Base-by-base conservation (phyloP, 768 basidiomycete species). In the Dioszegia aurantiaca region DNA sequence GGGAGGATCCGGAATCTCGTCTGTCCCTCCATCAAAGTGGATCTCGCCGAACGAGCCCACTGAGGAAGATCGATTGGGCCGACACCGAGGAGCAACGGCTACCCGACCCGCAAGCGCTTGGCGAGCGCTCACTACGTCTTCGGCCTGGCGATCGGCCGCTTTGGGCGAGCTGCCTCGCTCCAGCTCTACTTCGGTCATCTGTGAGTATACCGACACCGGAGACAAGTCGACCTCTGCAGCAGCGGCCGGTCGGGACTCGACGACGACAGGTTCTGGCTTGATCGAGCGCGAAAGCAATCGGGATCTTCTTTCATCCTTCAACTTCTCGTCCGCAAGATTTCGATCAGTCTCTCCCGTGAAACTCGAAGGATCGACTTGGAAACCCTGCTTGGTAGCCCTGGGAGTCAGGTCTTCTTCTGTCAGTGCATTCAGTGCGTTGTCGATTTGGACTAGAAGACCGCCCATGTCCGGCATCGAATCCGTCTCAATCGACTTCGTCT, bases 1-100 rank as follows among this genome's bases (percentile, higher is more conserved):
- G 3, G 48, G 48, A 2, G 19, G n/a, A 6, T 53, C 51, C 11
- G 21, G 36, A 1, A 53, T n/a, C 6, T 19, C 19, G 19, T 21
- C 37, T 16, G 12, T 41, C 4, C 3, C 23, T 10, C 37, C 51
- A 28, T 53, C 51, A 24, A 53, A 53, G 23, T 37, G 51, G 36
- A 53, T 53, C 23, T 40, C 51, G 1, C 37, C 51, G 51, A 26
- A 40, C 36, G 51, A 53, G 19, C 51, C 37, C 12, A 40, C 24
- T 3, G 51, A 53, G 6, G 51, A 53, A 1, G 51, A 53, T 11
- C 48, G 48, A 8, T 36, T 14, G 17, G 30, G 3, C n/a, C 27
- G 24, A 10, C n/a, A n/a, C n/a, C n/a, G n/a, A n/a, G n/a, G n/a
- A n/a, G n/a, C 33, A 24, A 23, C 21, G 2, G 12, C 48, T 21